A percentile compares a stretch with the other conserved stretches of the same genome.
These are phyloP conservation scores for Fraxinus floribunda DNA, from an alignment of 305 asterid species.

Conservation along the genomic window DNA sequence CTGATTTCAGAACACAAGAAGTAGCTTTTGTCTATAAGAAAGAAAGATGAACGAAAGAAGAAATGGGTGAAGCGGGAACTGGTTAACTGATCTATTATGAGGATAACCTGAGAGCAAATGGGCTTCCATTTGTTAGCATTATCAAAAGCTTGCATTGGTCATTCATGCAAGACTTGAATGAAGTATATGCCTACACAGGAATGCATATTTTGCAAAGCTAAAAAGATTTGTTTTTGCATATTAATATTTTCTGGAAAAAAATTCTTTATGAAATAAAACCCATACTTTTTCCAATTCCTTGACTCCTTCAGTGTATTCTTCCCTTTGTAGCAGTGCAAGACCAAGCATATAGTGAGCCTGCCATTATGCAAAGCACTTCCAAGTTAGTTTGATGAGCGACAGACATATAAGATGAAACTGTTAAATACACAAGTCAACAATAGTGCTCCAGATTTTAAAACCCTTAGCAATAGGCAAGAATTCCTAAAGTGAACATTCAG, in stretches of 20 bases:
- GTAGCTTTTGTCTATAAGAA: not conserved
- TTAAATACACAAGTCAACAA: not conserved
- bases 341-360: conserved; percentile 97
- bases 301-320: conserved; percentile 73
- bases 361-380: conserved; percentile 22
- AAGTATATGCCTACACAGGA: not conserved
- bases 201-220: not conserved
- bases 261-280: not conserved
- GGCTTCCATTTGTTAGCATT: not conserved
- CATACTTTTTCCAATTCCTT: conserved; percentile 77
- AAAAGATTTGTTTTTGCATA: not conserved
- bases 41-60: not conserved
- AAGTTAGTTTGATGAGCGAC: conserved; percentile 18
- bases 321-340: conserved; percentile 74
- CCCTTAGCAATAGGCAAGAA: not conserved
- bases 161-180: not conserved
- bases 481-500: not conserved
- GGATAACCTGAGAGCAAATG: not conserved
- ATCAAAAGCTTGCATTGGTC: not conserved
- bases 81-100: not conserved
- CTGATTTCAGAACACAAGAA: not conserved
- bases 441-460: not conserved
- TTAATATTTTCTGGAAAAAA: not conserved
- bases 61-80: not conserved
- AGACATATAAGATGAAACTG: not conserved